These are phyloP conservation scores for Tulasnella sp. DNA, from an alignment of 768 basidiomycete species.

Conservation along the genomic window DNA sequence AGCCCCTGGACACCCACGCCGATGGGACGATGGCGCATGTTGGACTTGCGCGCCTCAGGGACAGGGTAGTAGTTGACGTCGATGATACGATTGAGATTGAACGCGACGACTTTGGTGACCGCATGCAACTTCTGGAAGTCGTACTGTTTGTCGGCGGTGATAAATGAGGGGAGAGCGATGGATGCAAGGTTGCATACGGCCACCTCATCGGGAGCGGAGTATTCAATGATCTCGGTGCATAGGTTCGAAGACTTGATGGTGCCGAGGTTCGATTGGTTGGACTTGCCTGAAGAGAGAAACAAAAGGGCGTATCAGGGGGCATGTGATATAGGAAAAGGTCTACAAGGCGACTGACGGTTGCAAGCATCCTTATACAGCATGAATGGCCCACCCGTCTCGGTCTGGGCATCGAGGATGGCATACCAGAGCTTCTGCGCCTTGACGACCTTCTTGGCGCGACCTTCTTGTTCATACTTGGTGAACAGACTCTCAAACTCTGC, in stretches of 20 bases:
- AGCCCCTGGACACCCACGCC: constrained; percentile 97
- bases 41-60: constrained; percentile 80
- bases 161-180: constrained; percentile 85
- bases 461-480: constrained; percentile 81
- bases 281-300: constrained; percentile 52
- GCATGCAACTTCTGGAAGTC: constrained; percentile 94
- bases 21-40: constrained; percentile 95
- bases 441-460: constrained; percentile 70
- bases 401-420: constrained; percentile 90
- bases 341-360: constrained; percentile 51
- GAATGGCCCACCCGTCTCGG: constrained; percentile 98
- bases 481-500: constrained; percentile 83
- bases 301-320: constrained; percentile 7
- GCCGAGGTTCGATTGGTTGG: constrained; percentile 96
- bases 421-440: constrained; percentile 99
- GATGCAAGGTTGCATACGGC: constrained; percentile 99
- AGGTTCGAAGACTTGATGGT: constrained; percentile 99
- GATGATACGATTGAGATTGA: constrained; percentile 90
- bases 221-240: constrained; percentile 98
- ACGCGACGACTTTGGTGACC: constrained; percentile 83
- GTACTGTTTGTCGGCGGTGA: constrained; percentile 61
- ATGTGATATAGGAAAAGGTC: neutral
- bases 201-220: constrained; percentile 92
- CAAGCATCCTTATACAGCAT: constrained; percentile 98
- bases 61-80: constrained; percentile 94